phyloP scores from a whole-genome alignment of 1,139 yeast species.

The Hanseniaspora sp. region DNA sequence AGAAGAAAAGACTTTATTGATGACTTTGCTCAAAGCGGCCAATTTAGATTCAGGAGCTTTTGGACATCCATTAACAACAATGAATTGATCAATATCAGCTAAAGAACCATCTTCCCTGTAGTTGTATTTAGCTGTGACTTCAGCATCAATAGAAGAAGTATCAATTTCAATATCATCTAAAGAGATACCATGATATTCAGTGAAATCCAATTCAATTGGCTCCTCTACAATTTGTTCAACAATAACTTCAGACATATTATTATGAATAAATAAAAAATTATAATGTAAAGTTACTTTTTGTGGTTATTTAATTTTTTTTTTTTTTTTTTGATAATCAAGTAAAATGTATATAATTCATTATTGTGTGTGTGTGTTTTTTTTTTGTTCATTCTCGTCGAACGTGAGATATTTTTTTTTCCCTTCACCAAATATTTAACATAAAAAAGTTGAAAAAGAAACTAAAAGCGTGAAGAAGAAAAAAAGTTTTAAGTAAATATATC shows the following conservation, averaged over 20 bases:
- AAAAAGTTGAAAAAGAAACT: no score
- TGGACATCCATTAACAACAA: conserved; percentile 93
- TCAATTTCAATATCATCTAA: conserved; percentile 10
- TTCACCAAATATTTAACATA: no score
- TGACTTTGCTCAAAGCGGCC: conserved; percentile 72
- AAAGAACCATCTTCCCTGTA: conserved; percentile 4
- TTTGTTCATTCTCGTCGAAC: no score
- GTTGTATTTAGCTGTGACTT: conserved; percentile 5
- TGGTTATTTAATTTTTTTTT: neutral
- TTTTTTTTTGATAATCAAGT: no score
- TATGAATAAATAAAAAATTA: no score
- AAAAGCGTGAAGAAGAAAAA: no score
- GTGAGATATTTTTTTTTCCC: no score
- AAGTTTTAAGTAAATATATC: no score
- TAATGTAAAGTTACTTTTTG: neutral
- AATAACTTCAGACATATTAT: conserved; percentile 4
- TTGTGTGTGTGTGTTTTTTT: no score
- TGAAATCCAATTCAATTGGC: conserved; percentile 3
- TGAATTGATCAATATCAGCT: conserved; percentile 45
- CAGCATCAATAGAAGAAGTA: conserved; percentile 10
- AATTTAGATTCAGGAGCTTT: conserved; percentile 84
- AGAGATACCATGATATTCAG: conserved; percentile 14
- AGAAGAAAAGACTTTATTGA: conserved; percentile 63
- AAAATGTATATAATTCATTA: no score
- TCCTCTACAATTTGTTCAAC: neutral